Conservation (phyloP, 331 rosid genomes). For the Prunus yedoensis region DNA sequence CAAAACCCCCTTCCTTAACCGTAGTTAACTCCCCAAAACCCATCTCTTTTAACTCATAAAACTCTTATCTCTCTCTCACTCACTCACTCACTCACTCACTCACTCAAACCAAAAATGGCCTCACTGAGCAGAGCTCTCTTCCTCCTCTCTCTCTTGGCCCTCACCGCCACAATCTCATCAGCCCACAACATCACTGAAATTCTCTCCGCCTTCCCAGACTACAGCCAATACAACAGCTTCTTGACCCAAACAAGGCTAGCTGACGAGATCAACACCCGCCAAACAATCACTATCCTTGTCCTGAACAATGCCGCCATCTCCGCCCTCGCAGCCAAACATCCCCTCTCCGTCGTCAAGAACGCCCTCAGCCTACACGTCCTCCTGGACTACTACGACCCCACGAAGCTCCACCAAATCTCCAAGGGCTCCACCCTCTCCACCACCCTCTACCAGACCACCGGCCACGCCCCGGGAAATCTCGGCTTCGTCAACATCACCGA, state of each 20-base stretch:
- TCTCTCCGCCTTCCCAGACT: conserved; percentile 56
- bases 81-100: not conserved
- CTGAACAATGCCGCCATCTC: conserved; percentile 62
- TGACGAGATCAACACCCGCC: conserved; percentile 88
- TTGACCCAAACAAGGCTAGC: conserved; percentile 62
- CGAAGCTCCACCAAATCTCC: conserved; percentile 79
- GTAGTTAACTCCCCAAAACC: conserved; percentile 7
- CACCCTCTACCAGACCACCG: conserved; percentile 88
- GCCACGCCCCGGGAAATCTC: conserved; percentile 63
- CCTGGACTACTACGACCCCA: conserved; percentile 79
- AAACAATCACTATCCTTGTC: conserved; percentile 78
- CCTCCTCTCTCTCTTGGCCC: conserved; percentile 26
- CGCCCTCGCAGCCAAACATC: conserved; percentile 53
- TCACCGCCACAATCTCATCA: conserved; percentile 42
- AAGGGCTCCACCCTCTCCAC: conserved; percentile 77
- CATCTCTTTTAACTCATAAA: not conserved
- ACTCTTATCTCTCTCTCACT: not conserved
- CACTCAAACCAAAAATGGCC: conserved; percentile 31
- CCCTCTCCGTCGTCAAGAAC: conserved; percentile 74
- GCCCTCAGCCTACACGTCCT: conserved; percentile 74
- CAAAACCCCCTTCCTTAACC: not conserved
- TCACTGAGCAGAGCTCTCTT: not conserved
- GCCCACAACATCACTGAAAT: conserved; percentile 92
- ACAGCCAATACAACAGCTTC: conserved; percentile 55
- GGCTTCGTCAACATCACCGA: conserved; percentile 96